These are phyloP conservation scores for Xylariaceae sp. DNA, from an alignment of 2,329 filamentous ascomycete genomes.

Conservation along the genomic window DNA sequence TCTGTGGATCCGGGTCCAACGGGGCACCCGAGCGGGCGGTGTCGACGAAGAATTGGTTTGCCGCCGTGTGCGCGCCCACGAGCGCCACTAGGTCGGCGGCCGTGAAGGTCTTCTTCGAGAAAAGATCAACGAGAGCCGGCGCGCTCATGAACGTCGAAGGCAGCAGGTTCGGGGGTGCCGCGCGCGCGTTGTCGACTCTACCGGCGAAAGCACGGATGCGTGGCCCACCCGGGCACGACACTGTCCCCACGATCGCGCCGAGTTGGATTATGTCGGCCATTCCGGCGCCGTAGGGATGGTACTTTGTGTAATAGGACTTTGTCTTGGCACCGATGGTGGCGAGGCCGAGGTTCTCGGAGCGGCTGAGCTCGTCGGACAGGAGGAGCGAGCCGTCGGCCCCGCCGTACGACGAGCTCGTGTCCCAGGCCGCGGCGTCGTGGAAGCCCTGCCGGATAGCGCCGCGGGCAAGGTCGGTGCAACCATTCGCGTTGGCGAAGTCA, in stretches of 20 bases:
- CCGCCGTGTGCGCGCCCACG: conserved; percentile 48
- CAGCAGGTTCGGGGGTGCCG: conserved; percentile 40
- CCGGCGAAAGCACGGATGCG: conserved; percentile 46
- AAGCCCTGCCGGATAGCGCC: conserved; percentile 42
- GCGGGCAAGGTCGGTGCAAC: conserved; percentile 38
- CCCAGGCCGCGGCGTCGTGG: conserved; percentile 43
- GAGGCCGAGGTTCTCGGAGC: conserved; percentile 43
- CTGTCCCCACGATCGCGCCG: conserved; percentile 42
- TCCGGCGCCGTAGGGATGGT: conserved; percentile 35
- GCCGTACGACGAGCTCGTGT: conserved; percentile 33
- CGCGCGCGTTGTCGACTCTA: conserved; percentile 38
- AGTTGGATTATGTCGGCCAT: conserved; percentile 52
- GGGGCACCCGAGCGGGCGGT: conserved; percentile 33
- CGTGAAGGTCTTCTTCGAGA: conserved; percentile 45
- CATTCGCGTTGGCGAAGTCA: conserved; percentile 30
- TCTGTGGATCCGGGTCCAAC: conserved; percentile 43
- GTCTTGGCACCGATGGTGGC: conserved; percentile 36
- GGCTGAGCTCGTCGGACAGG: conserved; percentile 37
- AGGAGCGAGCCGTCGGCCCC: conserved; percentile 44
- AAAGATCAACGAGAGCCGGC: conserved; percentile 41
- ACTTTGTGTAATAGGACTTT: conserved; percentile 35
- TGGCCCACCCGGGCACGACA: conserved; percentile 48
- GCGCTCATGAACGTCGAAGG: conserved; percentile 38
- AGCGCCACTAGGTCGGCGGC: conserved; percentile 47
- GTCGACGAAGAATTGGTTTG: conserved; percentile 43